phyloP scores from a whole-genome alignment of 1,139 yeast genomes.

The Yamadazyma oceani region DNA sequence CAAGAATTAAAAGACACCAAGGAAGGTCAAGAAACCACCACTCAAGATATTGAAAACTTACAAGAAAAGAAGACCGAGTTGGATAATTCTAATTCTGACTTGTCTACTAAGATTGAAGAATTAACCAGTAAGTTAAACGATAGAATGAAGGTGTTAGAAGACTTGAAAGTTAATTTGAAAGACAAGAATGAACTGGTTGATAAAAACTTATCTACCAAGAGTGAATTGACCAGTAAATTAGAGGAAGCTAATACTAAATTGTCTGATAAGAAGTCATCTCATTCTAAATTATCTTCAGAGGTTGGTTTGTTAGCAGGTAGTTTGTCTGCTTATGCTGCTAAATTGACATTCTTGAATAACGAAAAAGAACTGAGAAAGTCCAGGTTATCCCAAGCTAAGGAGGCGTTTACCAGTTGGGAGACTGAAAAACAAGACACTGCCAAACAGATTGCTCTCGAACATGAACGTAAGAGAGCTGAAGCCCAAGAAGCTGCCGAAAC shows the following conservation, averaged over 20 bases:
- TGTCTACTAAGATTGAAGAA: conserved; percentile 39
- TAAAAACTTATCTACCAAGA: conserved; percentile 36
- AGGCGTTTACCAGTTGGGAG: conserved; percentile 44
- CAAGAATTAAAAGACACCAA: conserved; percentile 52
- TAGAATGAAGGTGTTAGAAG: conserved; percentile 41
- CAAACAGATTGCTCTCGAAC: conserved; percentile 40
- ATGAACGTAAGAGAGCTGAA: conserved; percentile 46
- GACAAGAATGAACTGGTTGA: conserved; percentile 41
- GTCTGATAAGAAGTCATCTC: conserved; percentile 37
- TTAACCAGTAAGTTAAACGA: conserved; percentile 42
- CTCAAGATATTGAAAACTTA: conserved; percentile 45
- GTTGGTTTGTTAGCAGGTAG: conserved; percentile 44
- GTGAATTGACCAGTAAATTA: conserved; percentile 41
- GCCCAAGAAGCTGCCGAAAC: conserved; percentile 52
- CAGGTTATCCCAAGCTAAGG: conserved; percentile 45
- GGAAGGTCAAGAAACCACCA: conserved; percentile 45
- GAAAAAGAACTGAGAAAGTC: conserved; percentile 39
- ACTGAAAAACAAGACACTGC: conserved; percentile 42
- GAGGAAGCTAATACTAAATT: conserved; percentile 34
- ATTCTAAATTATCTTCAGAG: conserved; percentile 41
- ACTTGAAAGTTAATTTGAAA: conserved; percentile 39
- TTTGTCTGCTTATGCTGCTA: conserved; percentile 47
- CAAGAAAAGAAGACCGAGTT: conserved; percentile 43
- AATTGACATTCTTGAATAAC: conserved; percentile 37
- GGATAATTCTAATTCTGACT: conserved; percentile 46